phyloP scores from a whole-genome alignment of 2,329 filamentous ascomycete genomes.

The Phaeosphaeriaceae sp. region DNA sequence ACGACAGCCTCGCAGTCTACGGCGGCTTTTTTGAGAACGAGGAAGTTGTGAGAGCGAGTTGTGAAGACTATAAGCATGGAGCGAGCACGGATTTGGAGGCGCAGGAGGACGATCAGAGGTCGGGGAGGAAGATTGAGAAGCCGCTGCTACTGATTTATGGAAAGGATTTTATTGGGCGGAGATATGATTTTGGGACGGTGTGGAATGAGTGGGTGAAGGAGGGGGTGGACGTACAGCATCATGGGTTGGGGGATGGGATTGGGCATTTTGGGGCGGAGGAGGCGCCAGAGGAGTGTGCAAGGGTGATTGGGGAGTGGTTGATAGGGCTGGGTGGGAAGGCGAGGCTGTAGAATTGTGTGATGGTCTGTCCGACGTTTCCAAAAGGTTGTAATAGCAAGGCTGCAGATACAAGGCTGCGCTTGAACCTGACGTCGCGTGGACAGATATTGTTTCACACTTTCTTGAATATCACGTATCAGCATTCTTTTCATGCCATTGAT shows the following conservation, averaged over 20 bases:
- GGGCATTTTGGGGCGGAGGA: constrained; percentile 67
- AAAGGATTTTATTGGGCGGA: constrained; percentile 56
- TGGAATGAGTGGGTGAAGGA: constrained; percentile 59
- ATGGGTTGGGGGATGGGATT: constrained; percentile 56
- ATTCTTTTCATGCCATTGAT: too few relatives aligned
- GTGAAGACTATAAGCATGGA: constrained; percentile 65
- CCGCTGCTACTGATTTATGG: constrained; percentile 63
- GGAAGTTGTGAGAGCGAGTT: constrained; percentile 57
- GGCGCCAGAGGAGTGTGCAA: constrained; percentile 56
- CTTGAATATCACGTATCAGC: too few relatives aligned
- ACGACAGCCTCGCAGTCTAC: constrained; percentile 53
- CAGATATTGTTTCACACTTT: too few relatives aligned
- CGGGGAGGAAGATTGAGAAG: constrained; percentile 54
- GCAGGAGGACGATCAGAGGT: constrained; percentile 55
- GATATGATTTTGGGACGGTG: constrained; percentile 59
- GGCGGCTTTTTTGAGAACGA: constrained; percentile 52
- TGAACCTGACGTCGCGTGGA: too few relatives aligned
- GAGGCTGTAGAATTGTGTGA: neutral
- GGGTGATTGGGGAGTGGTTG: constrained; percentile 47
- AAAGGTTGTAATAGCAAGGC: too few relatives aligned
- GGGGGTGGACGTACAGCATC: constrained; percentile 58
- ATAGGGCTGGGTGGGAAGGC: constrained; percentile 11
- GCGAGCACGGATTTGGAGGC: constrained; percentile 62
- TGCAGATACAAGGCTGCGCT: too few relatives aligned
- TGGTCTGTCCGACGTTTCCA: too few relatives aligned